These are phyloP conservation scores for Thymus mandschuricus DNA, from an alignment of 257 asterid species.

Conservation along the genomic window DNA sequence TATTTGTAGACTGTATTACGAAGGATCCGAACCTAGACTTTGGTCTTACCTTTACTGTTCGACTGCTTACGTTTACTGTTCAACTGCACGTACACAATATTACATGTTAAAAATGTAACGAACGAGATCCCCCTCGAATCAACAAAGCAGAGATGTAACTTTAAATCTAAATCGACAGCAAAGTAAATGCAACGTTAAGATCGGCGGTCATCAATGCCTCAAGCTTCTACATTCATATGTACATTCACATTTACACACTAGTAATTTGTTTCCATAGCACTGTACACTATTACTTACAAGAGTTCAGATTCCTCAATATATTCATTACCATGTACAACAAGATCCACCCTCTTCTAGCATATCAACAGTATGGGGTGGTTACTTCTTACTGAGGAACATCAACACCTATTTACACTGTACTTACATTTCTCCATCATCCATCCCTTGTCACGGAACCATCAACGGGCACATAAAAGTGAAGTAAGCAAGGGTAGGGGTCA, in stretches of 20 bases:
- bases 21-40: too few relatives aligned
- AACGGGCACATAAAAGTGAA: constrained; percentile 10
- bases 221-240: neutral
- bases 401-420: constrained; percentile 30
- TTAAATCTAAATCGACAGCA: too few relatives aligned
- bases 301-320: neutral
- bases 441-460: constrained; percentile 11
- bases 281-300: constrained; percentile 2
- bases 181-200: too few relatives aligned
- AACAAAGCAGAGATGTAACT: too few relatives aligned
- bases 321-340: constrained; percentile 19
- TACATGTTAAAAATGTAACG: too few relatives aligned
- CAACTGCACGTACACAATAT: too few relatives aligned
- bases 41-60: too few relatives aligned
- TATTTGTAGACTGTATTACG: too few relatives aligned
- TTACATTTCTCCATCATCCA: neutral
- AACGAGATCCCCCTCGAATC: too few relatives aligned
- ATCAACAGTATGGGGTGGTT: constrained; percentile 43
- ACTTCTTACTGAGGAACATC: constrained; percentile 22
- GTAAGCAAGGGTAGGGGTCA: neutral
- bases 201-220: constrained; percentile 1
- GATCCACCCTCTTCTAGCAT: constrained; percentile 24
- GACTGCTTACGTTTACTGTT: too few relatives aligned
- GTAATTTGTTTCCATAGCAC: constrained; percentile 13
- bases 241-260: too few relatives aligned